Evolutionary conservation across 169 alveolate genomes (phyloP), one percentile per base, ranked within the genome.

Genomic region (Plasmodium vinckei): DNA sequence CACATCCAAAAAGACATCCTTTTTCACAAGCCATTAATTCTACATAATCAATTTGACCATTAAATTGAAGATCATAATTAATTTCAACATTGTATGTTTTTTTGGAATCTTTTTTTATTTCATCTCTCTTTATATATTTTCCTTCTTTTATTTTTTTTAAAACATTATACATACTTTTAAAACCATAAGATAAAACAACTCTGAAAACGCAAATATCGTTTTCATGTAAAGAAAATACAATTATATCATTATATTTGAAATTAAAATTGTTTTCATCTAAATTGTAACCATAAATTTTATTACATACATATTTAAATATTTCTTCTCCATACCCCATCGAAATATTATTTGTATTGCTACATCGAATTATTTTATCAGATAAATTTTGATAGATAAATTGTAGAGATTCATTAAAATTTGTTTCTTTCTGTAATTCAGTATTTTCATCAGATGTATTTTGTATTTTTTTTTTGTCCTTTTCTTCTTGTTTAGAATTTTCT

Each of bases 11-110:
- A 54, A 77, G 88, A 19, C 88, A 77, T 0, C 88, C 88, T 15
- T 77, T 77, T 47, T 77, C 88, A 46, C 88, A 77, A 2, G 88
- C 88, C 88, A 77, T 77, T 44, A 77, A 64, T 64, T 77, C 88
- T 1, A 77, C 53, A 57, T 77, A 77, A 57, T 77, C 88, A 51
- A 77, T 77, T 77, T 68, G 63, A 5, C 88, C 88, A 10, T 2
- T 63, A 46, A 77, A 77, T 0, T 51, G 49, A 9, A 77, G 75
- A 44, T 77, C 47, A 21, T 77, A 77, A 12, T 70, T 77, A 51
- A 77, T 77, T 19, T 63, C 13, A 19, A 77, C 56, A 19, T 77
- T 17, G 47, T 77, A 77, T 6, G 6, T 61, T 9, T 49, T 64
- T 49, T 61, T 19, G 1, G 13, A 39, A 27, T 67, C 64, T 46